Evolutionary conservation across 2,329 filamentous ascomycete genomes (phyloP).

Genomic region (Aphanoascus verrucosus): DNA sequence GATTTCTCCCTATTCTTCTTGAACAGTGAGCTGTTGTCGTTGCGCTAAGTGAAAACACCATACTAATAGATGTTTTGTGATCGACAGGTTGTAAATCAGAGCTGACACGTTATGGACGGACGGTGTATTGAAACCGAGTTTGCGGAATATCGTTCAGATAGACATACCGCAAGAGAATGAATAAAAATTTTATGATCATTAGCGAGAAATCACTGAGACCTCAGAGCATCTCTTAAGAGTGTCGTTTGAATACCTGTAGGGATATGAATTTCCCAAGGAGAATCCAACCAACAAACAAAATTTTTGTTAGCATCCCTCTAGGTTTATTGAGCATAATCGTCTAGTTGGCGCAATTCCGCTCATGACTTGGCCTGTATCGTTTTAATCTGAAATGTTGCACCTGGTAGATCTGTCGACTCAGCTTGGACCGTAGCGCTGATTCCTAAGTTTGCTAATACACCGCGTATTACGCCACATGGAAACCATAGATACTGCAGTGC

Average conservation of each 20-base stretch:
- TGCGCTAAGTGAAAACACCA: conserved; percentile 5
- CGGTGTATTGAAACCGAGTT: conserved; percentile 5
- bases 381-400: conserved; percentile 92
- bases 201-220: background rate
- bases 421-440: conserved; percentile 86
- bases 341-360: background rate
- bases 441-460: conserved; percentile 82
- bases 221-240: background rate
- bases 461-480: conserved; percentile 82
- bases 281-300: background rate
- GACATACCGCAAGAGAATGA: conserved; percentile 6
- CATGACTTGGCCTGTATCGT: conserved; percentile 59
- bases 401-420: conserved; percentile 75
- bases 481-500: conserved; percentile 79
- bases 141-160: conserved; percentile 5
- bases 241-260: background rate
- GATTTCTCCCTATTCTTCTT: background rate
- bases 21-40: conserved; percentile 5
- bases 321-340: background rate
- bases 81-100: conserved; percentile 11
- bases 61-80: conserved; percentile 9
- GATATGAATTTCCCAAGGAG: background rate
- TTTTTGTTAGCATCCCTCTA: background rate
- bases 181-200: conserved; percentile 5
- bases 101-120: background rate